Base-by-base conservation (phyloP, 805 yeast genomes). In the Jamesozyma rosinii region DNA sequence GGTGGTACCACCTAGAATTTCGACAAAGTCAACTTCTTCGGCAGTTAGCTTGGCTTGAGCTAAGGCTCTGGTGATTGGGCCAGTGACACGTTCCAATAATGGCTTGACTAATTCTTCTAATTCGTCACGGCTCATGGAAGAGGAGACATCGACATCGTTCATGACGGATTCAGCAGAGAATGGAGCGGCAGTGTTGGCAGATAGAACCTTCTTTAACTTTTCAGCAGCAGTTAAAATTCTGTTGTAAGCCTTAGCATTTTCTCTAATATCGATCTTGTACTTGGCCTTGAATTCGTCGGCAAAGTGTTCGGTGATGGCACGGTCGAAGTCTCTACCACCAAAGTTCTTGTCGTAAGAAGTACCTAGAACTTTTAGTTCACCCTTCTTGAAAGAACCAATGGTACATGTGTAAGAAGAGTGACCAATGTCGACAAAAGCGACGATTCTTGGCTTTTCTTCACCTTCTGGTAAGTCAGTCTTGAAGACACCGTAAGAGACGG, bases 401-500 rank as follows among this genome's bases (percentile, higher is more conserved):
- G 92, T 71, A 53, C 94, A 94, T 52, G 92, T 85, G 75, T 79
- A 90, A 40, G 95, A 79, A 36, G 97, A 87, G 75, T 92, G 95
- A 57, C 99, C 99, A 67, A 94, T 85, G 68, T 92, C 99, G 47
- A 92, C 81, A 59, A 92, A 85, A 40, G 95, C 97, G 56, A 92
- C 83, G 61, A 77, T 83, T 72, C 83, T 81, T 61, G 89, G 82
- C 67, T 82, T 83, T 58, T 86, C 95, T 40, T 61, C 66, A 42
- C 54, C 61, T 68, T 88, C 97, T 59, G 97, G 96, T 59, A 92
- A 76, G 63, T 90, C 97, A 53, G 84, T 77, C 78, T 92, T 89
- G 83, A 92, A 92, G 48, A 92, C 96, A 75, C 98, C 98, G 73
- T 92, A 94, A 57, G 97, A 94, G 52, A 92, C 95, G 59, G 97